Evolutionary conservation across 257 asterid species (phyloP), one percentile per base, ranked within the genome.

Genomic region (Sherardia arvensis): DNA sequence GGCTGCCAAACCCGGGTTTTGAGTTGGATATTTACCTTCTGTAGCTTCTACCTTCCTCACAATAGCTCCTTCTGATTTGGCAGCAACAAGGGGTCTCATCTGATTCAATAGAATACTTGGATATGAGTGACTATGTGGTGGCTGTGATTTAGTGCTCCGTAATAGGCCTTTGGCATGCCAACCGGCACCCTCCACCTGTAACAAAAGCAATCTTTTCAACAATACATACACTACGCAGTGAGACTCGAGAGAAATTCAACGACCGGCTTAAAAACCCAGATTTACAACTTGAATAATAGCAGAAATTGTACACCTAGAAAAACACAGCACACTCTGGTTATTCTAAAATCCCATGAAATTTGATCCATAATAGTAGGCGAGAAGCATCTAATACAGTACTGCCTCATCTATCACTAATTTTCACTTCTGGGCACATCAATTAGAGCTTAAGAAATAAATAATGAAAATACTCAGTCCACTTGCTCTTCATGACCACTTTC

Each of bases 51-150:
- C 73, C 64, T 71, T 81, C 76, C 66, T 76, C 14, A 69, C 69
- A 73, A 85, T 32, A 38, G 95, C 77, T 57, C 97, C 94, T 75
- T 93, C 97, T 1, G 99, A 93, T 80, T 73, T 84, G 27, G 66
- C 78, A 23, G 94, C 79, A 49, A 70, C 64, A 75, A 87, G 76
- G 29, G 77, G 74, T 11, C 66, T 61, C 10, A 21, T 30, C 18
- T 33, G 40, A 53, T 54, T 77, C 30, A 87, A 70, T 71, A 79
- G 82, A 53, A 83, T 77, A 28, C 54, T 72, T 7, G 95, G 94
- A 72, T 71, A 84, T 7, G 97, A 90, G 29, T 28, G 78, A 69
- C 94, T 87, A 69, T 83, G 91, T 57, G 81, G 38, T 51, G 81
- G 64, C 64, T 69, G 75, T 34, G 57, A 71, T 43, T 67, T 68